phyloP scores from a whole-genome alignment of 305 asterid genomes.

The Fraxinus velutina region DNA sequence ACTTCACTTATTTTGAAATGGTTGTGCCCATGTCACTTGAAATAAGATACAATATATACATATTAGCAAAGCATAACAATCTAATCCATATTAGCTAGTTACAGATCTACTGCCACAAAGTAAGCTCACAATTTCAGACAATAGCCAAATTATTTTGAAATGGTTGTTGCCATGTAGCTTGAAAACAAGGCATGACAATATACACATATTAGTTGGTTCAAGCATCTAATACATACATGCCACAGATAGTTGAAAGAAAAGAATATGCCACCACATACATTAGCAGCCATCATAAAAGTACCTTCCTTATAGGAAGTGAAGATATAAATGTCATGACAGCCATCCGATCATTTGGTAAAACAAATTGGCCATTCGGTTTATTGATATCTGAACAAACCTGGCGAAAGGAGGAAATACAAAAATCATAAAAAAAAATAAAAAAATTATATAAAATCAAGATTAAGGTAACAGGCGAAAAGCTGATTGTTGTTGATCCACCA shows the following conservation, averaged over 20 bases:
- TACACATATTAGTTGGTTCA: not conserved
- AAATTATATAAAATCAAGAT: not conserved
- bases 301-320: slow-evolving; percentile 93
- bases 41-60: not conserved
- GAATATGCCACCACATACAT: not conserved
- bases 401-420: slow-evolving; percentile 15
- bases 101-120: not conserved
- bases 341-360: slow-evolving; percentile 70
- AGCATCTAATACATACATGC: not conserved
- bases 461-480: not conserved
- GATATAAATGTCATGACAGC: slow-evolving; percentile 88
- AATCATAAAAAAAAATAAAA: not conserved
- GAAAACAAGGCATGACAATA: not conserved
- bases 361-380: slow-evolving; percentile 93
- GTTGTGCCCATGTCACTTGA: not conserved
- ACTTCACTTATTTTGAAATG: not conserved
- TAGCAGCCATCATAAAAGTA: slow-evolving; percentile 30
- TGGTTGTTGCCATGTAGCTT: not conserved
- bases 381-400: slow-evolving; percentile 96
- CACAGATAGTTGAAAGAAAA: not conserved
- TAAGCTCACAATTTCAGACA: not conserved
- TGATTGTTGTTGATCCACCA: not conserved
- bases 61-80: not conserved
- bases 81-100: not conserved
- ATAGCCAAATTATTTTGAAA: not conserved